These are phyloP conservation scores for Exophiala sp. DNA, from an alignment of 2,329 filamentous ascomycete genomes.

Conservation along the genomic window DNA sequence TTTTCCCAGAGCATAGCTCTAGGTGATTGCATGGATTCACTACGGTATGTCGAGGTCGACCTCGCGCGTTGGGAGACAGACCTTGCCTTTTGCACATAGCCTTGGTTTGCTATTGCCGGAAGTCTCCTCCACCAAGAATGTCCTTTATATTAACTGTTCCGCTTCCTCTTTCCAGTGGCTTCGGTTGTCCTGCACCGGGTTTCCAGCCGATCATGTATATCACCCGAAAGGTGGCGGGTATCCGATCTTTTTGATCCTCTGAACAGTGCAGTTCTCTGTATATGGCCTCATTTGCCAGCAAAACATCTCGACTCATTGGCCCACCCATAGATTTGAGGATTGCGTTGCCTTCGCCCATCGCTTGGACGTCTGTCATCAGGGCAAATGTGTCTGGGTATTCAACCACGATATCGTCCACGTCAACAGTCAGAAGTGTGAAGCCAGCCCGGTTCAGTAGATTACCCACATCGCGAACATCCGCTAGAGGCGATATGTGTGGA, in stretches of 20 bases:
- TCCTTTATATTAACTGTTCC: slow-evolving; percentile 88
- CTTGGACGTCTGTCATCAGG: slow-evolving; percentile 88
- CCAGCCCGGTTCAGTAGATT: slow-evolving; percentile 80
- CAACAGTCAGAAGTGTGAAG: slow-evolving; percentile 94
- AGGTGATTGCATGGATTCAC: background rate
- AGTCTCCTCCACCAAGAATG: slow-evolving; percentile 54
- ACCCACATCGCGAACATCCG: slow-evolving; percentile 87
- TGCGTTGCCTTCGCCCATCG: slow-evolving; percentile 94
- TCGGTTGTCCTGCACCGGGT: slow-evolving; percentile 70
- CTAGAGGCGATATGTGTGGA: slow-evolving; percentile 84
- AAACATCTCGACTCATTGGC: slow-evolving; percentile 75
- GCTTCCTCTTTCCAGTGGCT: slow-evolving; percentile 78
- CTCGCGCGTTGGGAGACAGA: background rate
- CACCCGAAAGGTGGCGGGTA: slow-evolving; percentile 88
- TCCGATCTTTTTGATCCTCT: slow-evolving; percentile 43
- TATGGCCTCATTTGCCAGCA: slow-evolving; percentile 83
- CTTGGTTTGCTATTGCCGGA: slow-evolving; percentile 21
- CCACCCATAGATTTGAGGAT: slow-evolving; percentile 69
- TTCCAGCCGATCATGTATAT: slow-evolving; percentile 99
- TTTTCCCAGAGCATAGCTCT: background rate
- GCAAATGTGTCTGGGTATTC: slow-evolving; percentile 88
- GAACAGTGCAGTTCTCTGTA: slow-evolving; percentile 86
- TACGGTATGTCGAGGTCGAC: background rate
- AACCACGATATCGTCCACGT: slow-evolving; percentile 94
- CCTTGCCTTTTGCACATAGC: slow-evolving; percentile 6